Conservation (phyloP, 208 protist genomes). For the Crithidia mellificae region DNA sequence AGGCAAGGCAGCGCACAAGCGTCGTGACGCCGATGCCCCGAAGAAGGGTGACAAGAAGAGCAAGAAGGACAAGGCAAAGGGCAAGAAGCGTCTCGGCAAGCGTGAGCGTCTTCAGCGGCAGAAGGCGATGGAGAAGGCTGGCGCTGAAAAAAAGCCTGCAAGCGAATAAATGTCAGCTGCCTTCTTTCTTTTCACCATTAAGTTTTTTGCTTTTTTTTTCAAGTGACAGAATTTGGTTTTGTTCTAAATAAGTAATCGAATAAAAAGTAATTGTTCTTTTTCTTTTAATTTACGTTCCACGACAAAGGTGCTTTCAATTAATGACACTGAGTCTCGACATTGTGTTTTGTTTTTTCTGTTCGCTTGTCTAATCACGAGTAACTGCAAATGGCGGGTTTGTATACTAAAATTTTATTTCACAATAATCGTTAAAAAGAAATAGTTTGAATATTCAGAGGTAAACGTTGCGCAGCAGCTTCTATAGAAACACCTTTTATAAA, state of each 20-base stretch:
- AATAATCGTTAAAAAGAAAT: too few species aligned
- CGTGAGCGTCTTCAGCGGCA: slow-evolving; percentile 27
- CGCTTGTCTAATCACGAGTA: too few species aligned
- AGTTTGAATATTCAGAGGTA: too few species aligned
- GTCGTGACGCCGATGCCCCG: not conserved
- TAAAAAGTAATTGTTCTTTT: not conserved
- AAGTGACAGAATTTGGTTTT: not conserved
- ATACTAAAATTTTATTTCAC: too few species aligned
- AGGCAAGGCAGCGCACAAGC: not conserved
- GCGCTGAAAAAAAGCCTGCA: not conserved
- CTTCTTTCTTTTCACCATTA: not conserved
- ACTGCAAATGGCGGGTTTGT: too few species aligned
- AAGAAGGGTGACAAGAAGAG: not conserved
- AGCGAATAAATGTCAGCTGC: not conserved
- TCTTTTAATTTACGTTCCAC: too few species aligned
- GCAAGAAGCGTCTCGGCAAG: slow-evolving; percentile 33
- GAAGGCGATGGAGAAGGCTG: slow-evolving; percentile 14
- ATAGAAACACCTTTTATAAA: too few species aligned
- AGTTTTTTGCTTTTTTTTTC: not conserved
- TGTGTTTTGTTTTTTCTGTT: too few species aligned
- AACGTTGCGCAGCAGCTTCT: too few species aligned
- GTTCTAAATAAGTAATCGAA: not conserved
- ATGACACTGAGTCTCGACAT: too few species aligned
- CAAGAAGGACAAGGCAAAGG: slow-evolving; percentile 16
- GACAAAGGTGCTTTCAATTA: too few species aligned